Percentiles rank a stretch among this genome's conserved stretches.
Evolutionary conservation across 2,329 filamentous ascomycete species (phyloP).

Genomic region (Beauveria pseudobassiana): DNA sequence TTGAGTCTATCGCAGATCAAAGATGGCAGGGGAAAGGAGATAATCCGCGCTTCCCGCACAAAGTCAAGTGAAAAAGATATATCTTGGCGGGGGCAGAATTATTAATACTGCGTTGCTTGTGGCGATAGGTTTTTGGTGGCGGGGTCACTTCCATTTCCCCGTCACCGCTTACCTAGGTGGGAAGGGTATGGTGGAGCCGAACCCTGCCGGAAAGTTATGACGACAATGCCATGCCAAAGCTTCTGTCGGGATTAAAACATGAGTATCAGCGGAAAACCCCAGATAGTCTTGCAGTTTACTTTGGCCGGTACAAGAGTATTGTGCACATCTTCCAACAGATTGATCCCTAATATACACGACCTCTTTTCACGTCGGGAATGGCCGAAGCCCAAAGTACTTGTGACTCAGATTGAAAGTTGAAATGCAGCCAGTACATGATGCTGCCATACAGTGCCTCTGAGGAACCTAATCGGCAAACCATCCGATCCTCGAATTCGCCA

Average conservation of each 20-base stretch:
- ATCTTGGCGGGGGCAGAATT: conserved; percentile 12
- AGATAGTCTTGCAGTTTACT: neutral
- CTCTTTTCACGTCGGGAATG: no score
- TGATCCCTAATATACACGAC: no score
- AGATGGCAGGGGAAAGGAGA: neutral
- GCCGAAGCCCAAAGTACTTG: no score
- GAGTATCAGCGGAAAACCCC: neutral
- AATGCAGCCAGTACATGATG: no score
- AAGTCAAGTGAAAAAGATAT: neutral
- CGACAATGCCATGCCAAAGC: neutral
- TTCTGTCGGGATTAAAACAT: neutral
- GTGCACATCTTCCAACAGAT: no score
- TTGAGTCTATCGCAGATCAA: neutral
- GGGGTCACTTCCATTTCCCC: conserved; percentile 11
- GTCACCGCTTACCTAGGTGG: conserved; percentile 9
- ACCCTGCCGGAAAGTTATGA: neutral
- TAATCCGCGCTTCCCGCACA: neutral
- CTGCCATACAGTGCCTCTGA: no score
- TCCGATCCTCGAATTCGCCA: no score
- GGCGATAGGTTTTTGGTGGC: conserved; percentile 20
- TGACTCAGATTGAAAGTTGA: no score
- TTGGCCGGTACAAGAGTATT: no score
- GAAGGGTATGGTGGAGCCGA: neutral
- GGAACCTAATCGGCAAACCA: no score
- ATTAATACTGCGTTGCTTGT: conserved; percentile 16